phyloP scores from a whole-genome alignment of 345 rosid species.

The Abelmoschus esculentus region DNA sequence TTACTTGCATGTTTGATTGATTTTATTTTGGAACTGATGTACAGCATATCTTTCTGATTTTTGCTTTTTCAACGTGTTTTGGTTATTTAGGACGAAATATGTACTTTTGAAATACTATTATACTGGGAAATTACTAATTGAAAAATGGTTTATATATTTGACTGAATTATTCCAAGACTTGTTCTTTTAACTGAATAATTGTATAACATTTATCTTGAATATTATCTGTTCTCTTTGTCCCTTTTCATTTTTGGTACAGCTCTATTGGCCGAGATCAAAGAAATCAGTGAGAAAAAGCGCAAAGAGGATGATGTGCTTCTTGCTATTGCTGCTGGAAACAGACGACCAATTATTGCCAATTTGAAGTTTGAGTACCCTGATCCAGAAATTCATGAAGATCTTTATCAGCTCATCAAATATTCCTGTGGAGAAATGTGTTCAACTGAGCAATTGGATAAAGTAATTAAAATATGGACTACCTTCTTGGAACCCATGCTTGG shows the following conservation, averaged over 20 bases:
- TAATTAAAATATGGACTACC: constrained; percentile 86
- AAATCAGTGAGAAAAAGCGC: constrained; percentile 67
- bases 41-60: not conserved
- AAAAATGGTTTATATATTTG: not conserved
- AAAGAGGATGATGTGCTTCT: constrained; percentile 77
- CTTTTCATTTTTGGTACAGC: constrained; percentile 41
- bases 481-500: constrained; percentile 83
- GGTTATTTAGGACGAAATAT: not conserved
- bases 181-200: not conserved
- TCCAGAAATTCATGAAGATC: constrained; percentile 76
- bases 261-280: constrained; percentile 79
- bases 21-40: not conserved
- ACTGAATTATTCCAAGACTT: not conserved
- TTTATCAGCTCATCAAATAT: constrained; percentile 86
- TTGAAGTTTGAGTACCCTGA: constrained; percentile 77
- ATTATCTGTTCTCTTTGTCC: constrained; percentile 12
- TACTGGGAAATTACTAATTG: not conserved
- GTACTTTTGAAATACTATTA: not conserved
- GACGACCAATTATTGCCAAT: constrained; percentile 50
- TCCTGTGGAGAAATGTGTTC: constrained; percentile 92
- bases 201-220: not conserved
- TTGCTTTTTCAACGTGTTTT: not conserved
- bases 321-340: constrained; percentile 80
- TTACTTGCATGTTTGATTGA: not conserved
- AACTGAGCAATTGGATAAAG: constrained; percentile 75